Evolutionary conservation across 2,329 filamentous ascomycete species (phyloP).

Genomic region (Aspergillus neoniger): DNA sequence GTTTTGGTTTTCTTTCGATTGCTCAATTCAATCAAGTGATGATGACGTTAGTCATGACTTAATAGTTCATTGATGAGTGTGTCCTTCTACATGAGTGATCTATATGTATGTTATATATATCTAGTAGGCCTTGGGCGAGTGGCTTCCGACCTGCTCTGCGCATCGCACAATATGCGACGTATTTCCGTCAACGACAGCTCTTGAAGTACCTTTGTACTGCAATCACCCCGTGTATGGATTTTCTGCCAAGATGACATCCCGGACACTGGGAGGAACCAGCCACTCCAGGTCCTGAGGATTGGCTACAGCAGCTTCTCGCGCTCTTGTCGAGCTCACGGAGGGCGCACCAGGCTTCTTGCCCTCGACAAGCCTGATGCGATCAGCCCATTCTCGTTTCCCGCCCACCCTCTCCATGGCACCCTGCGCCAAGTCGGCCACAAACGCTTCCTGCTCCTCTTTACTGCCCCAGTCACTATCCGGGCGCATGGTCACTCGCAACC

Average conservation of each 20-base stretch:
- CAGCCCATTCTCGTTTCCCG: conserved; percentile 45
- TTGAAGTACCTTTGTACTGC: background rate
- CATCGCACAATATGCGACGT: background rate
- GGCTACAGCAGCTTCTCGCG: conserved; percentile 38
- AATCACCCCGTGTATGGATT: conserved; percentile 31
- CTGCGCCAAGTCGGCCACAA: conserved; percentile 39
- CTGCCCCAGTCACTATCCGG: conserved; percentile 44
- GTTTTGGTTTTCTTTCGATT: background rate
- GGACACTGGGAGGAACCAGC: conserved; percentile 38
- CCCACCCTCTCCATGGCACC: conserved; percentile 41
- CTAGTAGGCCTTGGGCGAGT: background rate
- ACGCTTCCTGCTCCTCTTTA: conserved; percentile 42
- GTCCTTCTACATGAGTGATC: background rate
- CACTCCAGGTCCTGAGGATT: conserved; percentile 35
- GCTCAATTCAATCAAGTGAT: too few relatives aligned
- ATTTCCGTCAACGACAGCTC: too few relatives aligned
- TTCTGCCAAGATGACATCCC: conserved; percentile 36
- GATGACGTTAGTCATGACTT: too few relatives aligned
- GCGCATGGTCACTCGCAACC: conserved; percentile 48
- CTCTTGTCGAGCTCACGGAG: conserved; percentile 47
- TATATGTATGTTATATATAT: background rate
- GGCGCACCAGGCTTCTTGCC: conserved; percentile 38
- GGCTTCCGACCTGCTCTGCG: background rate
- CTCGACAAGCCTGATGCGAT: conserved; percentile 45
- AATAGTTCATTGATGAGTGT: background rate